Evolutionary conservation across 345 rosid species (phyloP), one percentile per base, ranked within the genome.

Genomic region (Sonneratia caseolaris): DNA sequence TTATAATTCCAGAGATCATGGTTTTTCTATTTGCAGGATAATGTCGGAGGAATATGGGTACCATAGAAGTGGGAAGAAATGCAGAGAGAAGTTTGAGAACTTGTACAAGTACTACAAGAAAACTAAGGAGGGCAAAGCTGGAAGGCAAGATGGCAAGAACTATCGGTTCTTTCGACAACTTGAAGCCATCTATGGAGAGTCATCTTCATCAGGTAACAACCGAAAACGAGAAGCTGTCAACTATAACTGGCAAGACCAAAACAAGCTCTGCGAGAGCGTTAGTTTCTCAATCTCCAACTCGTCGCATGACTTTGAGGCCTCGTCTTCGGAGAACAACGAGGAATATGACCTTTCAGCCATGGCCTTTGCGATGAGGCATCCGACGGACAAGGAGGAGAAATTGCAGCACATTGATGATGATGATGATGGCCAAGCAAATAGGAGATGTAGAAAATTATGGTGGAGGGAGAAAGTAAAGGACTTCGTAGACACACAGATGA

Each of bases 71-170:
- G 89, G 85, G 47, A 86, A 86, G 78, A 86, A 86, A 82, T 86
- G 90, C 64, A 78, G 86, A 68, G 90, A 86, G 74, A 86, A 84
- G 75, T 86, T 86, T 66, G 90, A 86, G 77, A 86, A 86, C 74
- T 66, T 84, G 76, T 82, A 86, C 83, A 86, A 86, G 78, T 86
- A 86, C 70, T 84, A 86, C 77, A 86, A 86, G 85, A 86, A 84
- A 76, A 86, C 90, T 24, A 86, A 83, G 78, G 88, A 83, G 72
- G 88, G 88, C 47, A 86, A 84, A 76, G 82, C 86, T 43, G 84
- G 85, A 18, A 80, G 90, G 64, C 90, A 82, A 71, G 88, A 84
- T 61, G 90, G 90, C 27, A 86, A 86, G 73, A 78, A 86, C 65
- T 86, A 86, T 71, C 80, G 88, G 67, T 86, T 84, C 71, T 86